Base-by-base conservation (phyloP, 1,139 yeast genomes). In the Pichia sp. region DNA sequence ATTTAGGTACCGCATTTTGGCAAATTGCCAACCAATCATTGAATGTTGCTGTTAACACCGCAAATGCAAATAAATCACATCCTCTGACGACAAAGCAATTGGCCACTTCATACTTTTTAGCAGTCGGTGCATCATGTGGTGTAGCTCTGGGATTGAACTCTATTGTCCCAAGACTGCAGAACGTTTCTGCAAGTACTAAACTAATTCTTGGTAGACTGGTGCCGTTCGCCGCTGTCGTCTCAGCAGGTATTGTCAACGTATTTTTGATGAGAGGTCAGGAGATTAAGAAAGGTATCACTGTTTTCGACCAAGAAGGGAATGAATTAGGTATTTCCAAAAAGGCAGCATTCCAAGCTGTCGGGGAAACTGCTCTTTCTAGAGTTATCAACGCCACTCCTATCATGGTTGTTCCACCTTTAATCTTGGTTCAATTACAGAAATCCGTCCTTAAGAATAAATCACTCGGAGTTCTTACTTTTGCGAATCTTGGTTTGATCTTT, bases 171-270 rank as follows among this genome's bases (percentile, higher is more conserved):
- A 79, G 85, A 59, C 75, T 93, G 66, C 86, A 80, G 65, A 75
- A 80, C 46, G 68, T 92, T 34, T 71, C 80, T n/a, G 85, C 95
- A 3, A 76, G 74, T 58, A 83, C 97, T 12, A 83, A 77, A 67
- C 72, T 85, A 65, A 77, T 92, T 48, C 74, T 93, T 59, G 85
- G 92, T 44, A 83, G 99, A 63, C 77, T 93, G 58, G 96, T 93
- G 6, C 99, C 99, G 6, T 93, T 93, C 73, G 98, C 98, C 1
- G 99, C 99, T 4, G 99, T 93, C 42, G 97, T 92, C 0, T 84
- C 95, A 49, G 99, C 99, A 1, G 98, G 98, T 67, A 77, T 92
- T 42, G 95, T 91, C 46, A 93, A 93, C 64, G 97, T 93, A 33
- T 89, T 89, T 67, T 78, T 95, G 61, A 93, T 93, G 99, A 84